These are phyloP conservation scores for Soucietia sequanensis DNA, from an alignment of 805 yeast species.

Conservation along the genomic window DNA sequence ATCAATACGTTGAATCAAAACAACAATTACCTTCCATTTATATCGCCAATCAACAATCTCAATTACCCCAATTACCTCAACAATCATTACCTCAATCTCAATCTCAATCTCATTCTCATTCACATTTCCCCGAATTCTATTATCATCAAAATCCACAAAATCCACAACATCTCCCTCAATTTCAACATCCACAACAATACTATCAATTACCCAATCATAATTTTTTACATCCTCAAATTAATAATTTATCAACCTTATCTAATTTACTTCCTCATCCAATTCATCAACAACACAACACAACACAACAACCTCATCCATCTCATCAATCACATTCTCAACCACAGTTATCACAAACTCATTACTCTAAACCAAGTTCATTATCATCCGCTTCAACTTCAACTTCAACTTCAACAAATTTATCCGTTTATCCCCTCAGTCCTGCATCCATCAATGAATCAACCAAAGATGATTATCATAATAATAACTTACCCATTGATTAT, in stretches of 20 bases:
- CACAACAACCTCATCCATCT: slow-evolving; percentile 1
- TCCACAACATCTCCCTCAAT: background rate
- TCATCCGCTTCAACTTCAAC: slow-evolving; percentile 2
- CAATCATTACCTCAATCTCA: background rate
- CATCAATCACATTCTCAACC: background rate
- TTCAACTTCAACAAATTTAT: background rate
- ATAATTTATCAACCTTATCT: background rate
- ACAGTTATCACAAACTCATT: background rate
- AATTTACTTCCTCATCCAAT: background rate
- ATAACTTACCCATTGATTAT: slow-evolving; percentile 24
- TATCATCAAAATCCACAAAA: background rate
- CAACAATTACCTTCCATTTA: slow-evolving; percentile 4
- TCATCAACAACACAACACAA: background rate
- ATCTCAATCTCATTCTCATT: too few relatives aligned
- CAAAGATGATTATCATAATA: background rate
- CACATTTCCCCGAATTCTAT: background rate
- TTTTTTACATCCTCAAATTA: background rate
- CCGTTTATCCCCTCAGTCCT: slow-evolving; percentile 1
- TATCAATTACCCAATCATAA: background rate
- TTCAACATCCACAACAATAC: background rate
- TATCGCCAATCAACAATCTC: slow-evolving; percentile 1
- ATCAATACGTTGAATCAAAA: too few relatives aligned
- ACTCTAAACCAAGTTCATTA: background rate
- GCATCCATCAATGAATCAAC: slow-evolving; percentile 1
- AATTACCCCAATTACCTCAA: background rate